These are phyloP conservation scores for Ilyonectria destructans DNA, from an alignment of 2,329 filamentous ascomycete genomes.

Conservation along the genomic window DNA sequence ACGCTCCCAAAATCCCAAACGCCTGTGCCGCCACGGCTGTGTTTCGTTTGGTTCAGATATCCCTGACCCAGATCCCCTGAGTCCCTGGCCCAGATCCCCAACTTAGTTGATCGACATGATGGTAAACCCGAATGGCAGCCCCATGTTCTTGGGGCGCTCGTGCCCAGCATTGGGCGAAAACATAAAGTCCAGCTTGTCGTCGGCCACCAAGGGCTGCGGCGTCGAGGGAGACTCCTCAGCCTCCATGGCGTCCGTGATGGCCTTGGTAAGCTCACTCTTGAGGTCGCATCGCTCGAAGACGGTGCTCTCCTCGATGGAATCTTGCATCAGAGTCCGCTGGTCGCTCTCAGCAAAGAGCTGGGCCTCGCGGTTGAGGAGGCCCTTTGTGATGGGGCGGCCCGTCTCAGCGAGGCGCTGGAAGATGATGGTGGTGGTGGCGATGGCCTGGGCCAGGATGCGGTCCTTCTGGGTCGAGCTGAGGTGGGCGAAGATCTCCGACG, in stretches of 20 bases:
- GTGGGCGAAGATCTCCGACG: conserved; percentile 47
- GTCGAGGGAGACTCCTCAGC: conserved; percentile 45
- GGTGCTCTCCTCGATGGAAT: conserved; percentile 45
- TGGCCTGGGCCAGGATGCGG: conserved; percentile 48
- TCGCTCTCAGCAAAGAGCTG: conserved; percentile 50
- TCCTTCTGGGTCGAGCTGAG: conserved; percentile 45
- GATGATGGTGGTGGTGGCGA: conserved; percentile 44
- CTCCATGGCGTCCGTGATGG: conserved; percentile 47
- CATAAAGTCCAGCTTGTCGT: conserved; percentile 46
- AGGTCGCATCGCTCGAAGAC: conserved; percentile 44
- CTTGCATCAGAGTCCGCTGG: conserved; percentile 47
- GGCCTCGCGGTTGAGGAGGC: conserved; percentile 48
- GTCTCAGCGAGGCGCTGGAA: conserved; percentile 47
- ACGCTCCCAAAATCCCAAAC: conserved; percentile 36
- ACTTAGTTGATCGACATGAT: conserved; percentile 50
- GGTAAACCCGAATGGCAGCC: conserved; percentile 46
- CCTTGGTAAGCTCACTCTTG: conserved; percentile 42
- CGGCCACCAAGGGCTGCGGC: conserved; percentile 44
- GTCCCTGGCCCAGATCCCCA: conserved; percentile 1
- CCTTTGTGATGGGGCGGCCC: conserved; percentile 42
- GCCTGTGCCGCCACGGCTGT: conserved; percentile 41
- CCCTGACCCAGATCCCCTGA: neutral
- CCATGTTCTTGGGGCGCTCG: conserved; percentile 48
- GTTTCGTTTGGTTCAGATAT: conserved; percentile 31
- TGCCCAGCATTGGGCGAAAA: conserved; percentile 43